Evolutionary conservation across 2,329 filamentous ascomycete genomes (phyloP).

Genomic region (Fusarium sp.): DNA sequence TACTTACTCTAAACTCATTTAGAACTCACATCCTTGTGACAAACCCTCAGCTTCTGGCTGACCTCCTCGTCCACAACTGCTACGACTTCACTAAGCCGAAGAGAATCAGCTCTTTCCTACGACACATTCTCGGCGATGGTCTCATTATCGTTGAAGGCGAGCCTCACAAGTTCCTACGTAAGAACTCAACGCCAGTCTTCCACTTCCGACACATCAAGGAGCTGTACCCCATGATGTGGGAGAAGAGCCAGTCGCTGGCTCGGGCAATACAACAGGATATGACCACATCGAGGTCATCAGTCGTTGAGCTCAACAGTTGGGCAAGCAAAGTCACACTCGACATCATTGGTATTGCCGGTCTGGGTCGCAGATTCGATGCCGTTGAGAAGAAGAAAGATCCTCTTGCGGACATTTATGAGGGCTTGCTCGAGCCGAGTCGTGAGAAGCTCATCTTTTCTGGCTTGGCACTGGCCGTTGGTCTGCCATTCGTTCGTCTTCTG

Average conservation of each 20-base stretch:
- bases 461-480: conserved; percentile 20
- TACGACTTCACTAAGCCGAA: conserved; percentile 64
- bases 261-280: conserved; percentile 56
- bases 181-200: conserved; percentile 73
- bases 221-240: conserved; percentile 75
- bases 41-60: conserved; percentile 38
- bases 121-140: conserved; percentile 64
- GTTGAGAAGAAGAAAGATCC: conserved; percentile 50
- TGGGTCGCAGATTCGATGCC: conserved; percentile 63
- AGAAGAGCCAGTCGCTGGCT: conserved; percentile 53
- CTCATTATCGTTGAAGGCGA: conserved; percentile 74
- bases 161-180: conserved; percentile 75
- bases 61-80: conserved; percentile 47
- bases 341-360: conserved; percentile 67
- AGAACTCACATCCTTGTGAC: conserved; percentile 33
- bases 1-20: conserved; percentile 32
- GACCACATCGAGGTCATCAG: neutral
- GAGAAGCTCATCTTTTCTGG: conserved; percentile 54
- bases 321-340: conserved; percentile 64
- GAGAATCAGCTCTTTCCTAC: conserved; percentile 58
- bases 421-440: conserved; percentile 55
- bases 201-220: conserved; percentile 74
- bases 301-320: conserved; percentile 56
- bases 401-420: conserved; percentile 54
- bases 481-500: conserved; percentile 9